phyloP scores from a whole-genome alignment of 306 rosid genomes.

The Dryas octopetala region DNA sequence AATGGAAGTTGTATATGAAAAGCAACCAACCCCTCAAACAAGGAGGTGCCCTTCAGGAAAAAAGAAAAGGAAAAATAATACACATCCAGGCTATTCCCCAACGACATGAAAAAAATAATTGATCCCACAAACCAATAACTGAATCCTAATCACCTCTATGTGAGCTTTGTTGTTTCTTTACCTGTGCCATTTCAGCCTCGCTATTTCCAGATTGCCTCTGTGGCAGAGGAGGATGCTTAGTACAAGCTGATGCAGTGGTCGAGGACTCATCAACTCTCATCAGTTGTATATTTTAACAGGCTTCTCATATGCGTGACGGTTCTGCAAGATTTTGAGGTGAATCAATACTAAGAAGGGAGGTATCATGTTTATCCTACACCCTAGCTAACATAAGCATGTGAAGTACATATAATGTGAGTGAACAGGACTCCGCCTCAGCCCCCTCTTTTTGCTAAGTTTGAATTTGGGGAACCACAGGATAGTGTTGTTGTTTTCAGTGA shows the following conservation, averaged over 20 bases:
- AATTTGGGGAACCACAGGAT: not conserved
- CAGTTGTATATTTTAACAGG: slow-evolving; percentile 79
- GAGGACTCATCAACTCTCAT: slow-evolving; percentile 26
- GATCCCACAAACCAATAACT: slow-evolving; percentile 20
- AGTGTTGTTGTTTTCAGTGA: not conserved
- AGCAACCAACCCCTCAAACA: slow-evolving; percentile 30
- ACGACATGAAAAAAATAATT: slow-evolving; percentile 16
- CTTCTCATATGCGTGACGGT: slow-evolving; percentile 73
- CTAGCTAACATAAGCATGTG: not conserved
- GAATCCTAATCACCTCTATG: slow-evolving; percentile 19
- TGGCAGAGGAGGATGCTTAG: slow-evolving; percentile 16
- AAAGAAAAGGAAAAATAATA: slow-evolving; percentile 9
- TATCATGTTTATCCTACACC: not conserved
- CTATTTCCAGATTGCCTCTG: slow-evolving; percentile 19
- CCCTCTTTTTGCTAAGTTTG: not conserved
- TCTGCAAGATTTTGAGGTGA: slow-evolving; percentile 59
- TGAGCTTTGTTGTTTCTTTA: slow-evolving; percentile 28
- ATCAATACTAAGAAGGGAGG: slow-evolving; percentile 13
- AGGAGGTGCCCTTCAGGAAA: slow-evolving; percentile 22
- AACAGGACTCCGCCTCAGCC: not conserved
- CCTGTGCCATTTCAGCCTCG: slow-evolving; percentile 24
- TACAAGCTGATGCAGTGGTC: slow-evolving; percentile 21
- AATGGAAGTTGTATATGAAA: slow-evolving; percentile 33
- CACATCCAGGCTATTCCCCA: slow-evolving; percentile 18
- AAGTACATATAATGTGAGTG: not conserved